Conservation (phyloP, 75 land plant genomes). For the Sequoiadendron giganteum region DNA sequence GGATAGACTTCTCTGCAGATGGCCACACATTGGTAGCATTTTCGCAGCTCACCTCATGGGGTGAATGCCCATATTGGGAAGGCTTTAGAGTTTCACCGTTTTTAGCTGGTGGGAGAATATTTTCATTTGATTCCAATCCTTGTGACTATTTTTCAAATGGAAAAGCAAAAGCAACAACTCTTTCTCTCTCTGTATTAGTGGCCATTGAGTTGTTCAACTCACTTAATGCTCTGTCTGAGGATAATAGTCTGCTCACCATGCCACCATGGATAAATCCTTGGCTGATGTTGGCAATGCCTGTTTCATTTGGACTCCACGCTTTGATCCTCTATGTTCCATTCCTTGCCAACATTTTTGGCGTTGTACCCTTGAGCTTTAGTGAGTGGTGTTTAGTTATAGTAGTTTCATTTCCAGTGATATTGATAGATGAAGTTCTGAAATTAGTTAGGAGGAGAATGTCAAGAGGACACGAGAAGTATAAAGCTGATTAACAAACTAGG, state of each 20-base stretch:
- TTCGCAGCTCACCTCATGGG: constrained; percentile 73
- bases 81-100: constrained; percentile 69
- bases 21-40: constrained; percentile 79
- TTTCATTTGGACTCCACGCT: constrained; percentile 77
- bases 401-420: constrained; percentile 77
- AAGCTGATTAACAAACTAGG: constrained; percentile 36
- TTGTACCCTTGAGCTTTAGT: constrained; percentile 73
- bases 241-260: constrained; percentile 73
- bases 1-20: constrained; percentile 74
- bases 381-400: constrained; percentile 84
- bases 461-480: constrained; percentile 20
- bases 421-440: constrained; percentile 85
- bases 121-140: constrained; percentile 63
- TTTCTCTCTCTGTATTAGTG: constrained; percentile 90
- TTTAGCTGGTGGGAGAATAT: constrained; percentile 43
- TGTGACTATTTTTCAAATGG: constrained; percentile 89
- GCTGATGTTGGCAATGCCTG: constrained; percentile 85
- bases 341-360: constrained; percentile 69
- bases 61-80: constrained; percentile 75
- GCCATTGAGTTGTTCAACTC: constrained; percentile 97
- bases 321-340: constrained; percentile 86
- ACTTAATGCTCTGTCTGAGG: constrained; percentile 89
- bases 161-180: constrained; percentile 88
- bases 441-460: constrained; percentile 53
- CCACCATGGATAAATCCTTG: constrained; percentile 96